Conservation (phyloP, 768 basidiomycete species). For the Leccinum rimulosum region DNA sequence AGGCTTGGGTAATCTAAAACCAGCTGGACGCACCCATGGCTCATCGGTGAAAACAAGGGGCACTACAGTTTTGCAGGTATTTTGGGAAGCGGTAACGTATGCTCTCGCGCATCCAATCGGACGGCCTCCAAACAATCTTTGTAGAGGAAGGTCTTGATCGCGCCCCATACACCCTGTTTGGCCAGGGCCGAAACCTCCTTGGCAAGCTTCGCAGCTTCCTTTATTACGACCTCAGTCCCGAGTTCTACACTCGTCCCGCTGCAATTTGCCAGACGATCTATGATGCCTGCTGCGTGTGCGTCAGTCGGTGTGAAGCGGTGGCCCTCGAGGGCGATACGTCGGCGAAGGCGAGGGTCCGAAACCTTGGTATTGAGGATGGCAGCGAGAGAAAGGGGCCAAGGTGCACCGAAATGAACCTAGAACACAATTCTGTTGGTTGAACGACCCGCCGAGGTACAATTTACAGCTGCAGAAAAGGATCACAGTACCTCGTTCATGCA, state of each 20-base stretch:
- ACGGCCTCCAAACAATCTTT: constrained; percentile 49
- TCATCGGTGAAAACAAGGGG: background rate
- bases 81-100: constrained; percentile 6
- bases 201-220: constrained; percentile 64
- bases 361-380: constrained; percentile 65
- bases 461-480: background rate
- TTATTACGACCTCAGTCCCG: constrained; percentile 55
- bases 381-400: constrained; percentile 71
- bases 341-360: constrained; percentile 52
- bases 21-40: constrained; percentile 6
- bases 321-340: constrained; percentile 78
- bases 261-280: constrained; percentile 56
- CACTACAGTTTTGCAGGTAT: constrained; percentile 18
- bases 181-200: constrained; percentile 50
- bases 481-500: constrained; percentile 85
- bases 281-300: constrained; percentile 58
- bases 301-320: constrained; percentile 75
- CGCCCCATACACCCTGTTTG: constrained; percentile 62
- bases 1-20: background rate
- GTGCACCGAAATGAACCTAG: constrained; percentile 79
- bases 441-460: background rate
- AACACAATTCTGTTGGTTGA: background rate
- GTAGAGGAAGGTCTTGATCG: constrained; percentile 67
- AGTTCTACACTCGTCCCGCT: constrained; percentile 45
- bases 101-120: constrained; percentile 15